Base-by-base conservation (phyloP, 176 grass and related monocot genomes). In the Oryza glaberrima region DNA sequence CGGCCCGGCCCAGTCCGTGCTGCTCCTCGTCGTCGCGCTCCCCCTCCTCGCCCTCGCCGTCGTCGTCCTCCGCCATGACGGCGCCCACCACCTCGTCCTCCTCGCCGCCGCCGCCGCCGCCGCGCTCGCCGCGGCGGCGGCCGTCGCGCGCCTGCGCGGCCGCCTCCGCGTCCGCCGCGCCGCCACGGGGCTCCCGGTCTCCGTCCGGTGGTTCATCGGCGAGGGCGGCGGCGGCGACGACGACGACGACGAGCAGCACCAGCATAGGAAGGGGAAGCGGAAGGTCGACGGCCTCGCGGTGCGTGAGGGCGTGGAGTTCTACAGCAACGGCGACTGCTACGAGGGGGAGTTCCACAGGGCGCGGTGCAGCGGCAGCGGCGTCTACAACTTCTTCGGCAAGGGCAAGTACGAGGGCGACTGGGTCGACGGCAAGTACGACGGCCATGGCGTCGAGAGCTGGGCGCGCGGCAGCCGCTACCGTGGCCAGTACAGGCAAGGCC, bases 321-420 rank as follows among this genome's bases (percentile, higher is more conserved):
- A 93, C 70, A 85, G 86, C 72, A 96, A 96, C 73, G 89, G 94
- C 32, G 94, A 93, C 86, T 72, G 82, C 11, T 96, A 96, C 61
- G 94, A 96, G 75, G 94, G 94, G 3, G 94, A 96, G 85, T 90
- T 96, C 77, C 84, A 90, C 78, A 73, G 75, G 17, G 91, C 86
- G 0, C 77, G 86, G 2, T 90, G 88, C 65, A 86, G 86, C 44
- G 94, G 94, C 65, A 91, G 89, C 79, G 94, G 94, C 48, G 91
- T 97, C 2, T 97, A 97, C 72, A 83, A 76, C 77, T 96, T 93
- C 82, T 94, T 90, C 32, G 89, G 73, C 0, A 94, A 91, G 71
- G 94, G 94, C 38, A 89, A 87, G 75, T 97, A 94, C 45, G 94
- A 97, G 73, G 94, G 94, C 44, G 91, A 94, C 67, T 94, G 89